phyloP scores from a whole-genome alignment of 257 asterid species.

The Rhazya stricta region DNA sequence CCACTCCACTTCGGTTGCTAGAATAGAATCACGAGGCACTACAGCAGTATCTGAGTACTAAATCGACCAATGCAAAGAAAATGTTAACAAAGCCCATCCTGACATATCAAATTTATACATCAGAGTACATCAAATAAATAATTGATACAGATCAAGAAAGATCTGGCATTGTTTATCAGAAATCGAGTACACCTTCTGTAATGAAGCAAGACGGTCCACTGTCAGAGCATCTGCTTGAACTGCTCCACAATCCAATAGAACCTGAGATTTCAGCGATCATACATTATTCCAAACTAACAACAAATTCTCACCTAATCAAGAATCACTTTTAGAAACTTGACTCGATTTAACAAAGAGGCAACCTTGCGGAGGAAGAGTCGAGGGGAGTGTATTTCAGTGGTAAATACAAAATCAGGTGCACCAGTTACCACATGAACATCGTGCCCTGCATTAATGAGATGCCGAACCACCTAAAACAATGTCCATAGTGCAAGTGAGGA shows the following conservation, averaged over 20 bases:
- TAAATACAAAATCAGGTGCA: constrained; percentile 90
- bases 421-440: constrained; percentile 96
- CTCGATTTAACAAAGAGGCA: constrained; percentile 1
- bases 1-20: constrained; percentile 93
- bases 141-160: background rate
- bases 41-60: constrained; percentile 98
- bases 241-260: constrained; percentile 95
- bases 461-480: constrained; percentile 72
- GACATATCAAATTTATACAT: background rate
- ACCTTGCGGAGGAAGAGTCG: constrained; percentile 89
- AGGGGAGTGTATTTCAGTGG: constrained; percentile 77
- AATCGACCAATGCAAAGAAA: constrained; percentile 20
- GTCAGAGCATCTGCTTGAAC: constrained; percentile 99
- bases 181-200: constrained; percentile 58
- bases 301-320: background rate
- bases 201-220: constrained; percentile 95
- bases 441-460: constrained; percentile 86
- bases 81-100: background rate
- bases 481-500: constrained; percentile 1
- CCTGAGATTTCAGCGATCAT: constrained; percentile 36
- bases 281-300: background rate
- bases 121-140: background rate
- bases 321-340: background rate
- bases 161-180: background rate
- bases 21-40: constrained; percentile 75